phyloP scores from a whole-genome alignment of 352 stramenopile genomes.

The Aphanomyces euteiches region DNA sequence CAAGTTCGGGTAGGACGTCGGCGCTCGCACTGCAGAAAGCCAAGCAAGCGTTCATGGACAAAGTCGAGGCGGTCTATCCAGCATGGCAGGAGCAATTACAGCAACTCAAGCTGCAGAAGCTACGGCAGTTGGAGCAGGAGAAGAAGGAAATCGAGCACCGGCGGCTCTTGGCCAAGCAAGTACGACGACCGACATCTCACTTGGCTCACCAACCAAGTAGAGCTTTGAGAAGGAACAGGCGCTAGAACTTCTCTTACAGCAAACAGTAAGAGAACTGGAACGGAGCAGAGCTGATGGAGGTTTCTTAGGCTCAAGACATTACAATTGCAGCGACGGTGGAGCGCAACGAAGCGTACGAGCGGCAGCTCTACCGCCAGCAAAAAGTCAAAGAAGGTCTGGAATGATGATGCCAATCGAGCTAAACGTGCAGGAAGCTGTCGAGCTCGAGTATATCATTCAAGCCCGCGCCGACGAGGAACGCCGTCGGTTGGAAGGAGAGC shows the following conservation, averaged over 20 bases:
- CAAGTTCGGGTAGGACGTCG: conserved; percentile 30
- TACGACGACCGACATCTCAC: conserved; percentile 29
- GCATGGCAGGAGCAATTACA: conserved; percentile 73
- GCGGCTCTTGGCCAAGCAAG: conserved; percentile 69
- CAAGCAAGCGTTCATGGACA: conserved; percentile 54
- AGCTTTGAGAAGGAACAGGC: conserved; percentile 79
- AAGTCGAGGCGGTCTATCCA: conserved; percentile 63
- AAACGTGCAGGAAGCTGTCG: conserved; percentile 37
- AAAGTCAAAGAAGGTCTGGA: conserved; percentile 45
- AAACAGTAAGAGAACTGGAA: conserved; percentile 44
- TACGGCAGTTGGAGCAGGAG: conserved; percentile 66
- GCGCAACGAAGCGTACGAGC: conserved; percentile 68
- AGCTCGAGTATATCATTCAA: conserved; percentile 58
- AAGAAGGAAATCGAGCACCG: conserved; percentile 65
- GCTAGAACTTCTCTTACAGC: conserved; percentile 58
- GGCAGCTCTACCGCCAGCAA: conserved; percentile 55
- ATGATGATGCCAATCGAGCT: not conserved
- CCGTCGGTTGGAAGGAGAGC: conserved; percentile 45
- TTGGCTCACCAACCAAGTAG: conserved; percentile 33
- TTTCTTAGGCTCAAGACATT: conserved; percentile 59
- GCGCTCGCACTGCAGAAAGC: conserved; percentile 50
- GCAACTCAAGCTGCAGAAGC: conserved; percentile 44
- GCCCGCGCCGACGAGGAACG: conserved; percentile 56
- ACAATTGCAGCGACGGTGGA: conserved; percentile 66
- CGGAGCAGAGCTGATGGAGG: not conserved